phyloP scores from a whole-genome alignment of 345 rosid genomes.

The Dimocarpus longan region DNA sequence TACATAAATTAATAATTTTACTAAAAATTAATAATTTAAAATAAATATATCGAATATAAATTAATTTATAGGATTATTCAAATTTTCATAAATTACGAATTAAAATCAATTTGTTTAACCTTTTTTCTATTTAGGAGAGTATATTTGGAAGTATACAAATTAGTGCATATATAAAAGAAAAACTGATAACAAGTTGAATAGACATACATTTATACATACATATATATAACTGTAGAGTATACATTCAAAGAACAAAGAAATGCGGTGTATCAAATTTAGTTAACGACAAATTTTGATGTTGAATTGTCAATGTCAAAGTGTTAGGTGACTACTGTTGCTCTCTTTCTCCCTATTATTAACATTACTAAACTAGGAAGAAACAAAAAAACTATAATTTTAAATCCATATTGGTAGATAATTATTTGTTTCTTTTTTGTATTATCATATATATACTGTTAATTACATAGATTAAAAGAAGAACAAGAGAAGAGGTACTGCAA shows the following conservation, averaged over 20 bases:
- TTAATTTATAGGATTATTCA: too few species aligned
- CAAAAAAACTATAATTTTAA: neutral
- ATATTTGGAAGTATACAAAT: too few species aligned
- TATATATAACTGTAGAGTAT: neutral
- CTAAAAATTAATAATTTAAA: too few species aligned
- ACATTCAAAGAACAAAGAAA: neutral
- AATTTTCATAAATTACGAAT: too few species aligned
- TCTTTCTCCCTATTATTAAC: neutral
- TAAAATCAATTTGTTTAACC: too few species aligned
- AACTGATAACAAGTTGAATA: too few species aligned
- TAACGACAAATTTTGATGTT: neutral
- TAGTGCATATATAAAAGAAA: too few species aligned
- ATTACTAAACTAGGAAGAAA: neutral
- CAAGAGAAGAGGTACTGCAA: neutral
- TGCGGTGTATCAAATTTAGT: neutral
- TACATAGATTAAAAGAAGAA: neutral
- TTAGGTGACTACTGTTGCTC: conserved; percentile 1
- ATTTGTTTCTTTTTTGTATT: neutral
- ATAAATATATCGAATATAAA: too few species aligned
- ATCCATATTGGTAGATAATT: neutral
- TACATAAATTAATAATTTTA: too few species aligned
- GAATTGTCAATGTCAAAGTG: neutral
- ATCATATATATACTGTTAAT: too few species aligned
- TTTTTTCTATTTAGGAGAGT: too few species aligned
- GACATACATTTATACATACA: too few species aligned